Conservation (phyloP, 2,329 filamentous ascomycete species). For the Colletotrichum melonis region DNA sequence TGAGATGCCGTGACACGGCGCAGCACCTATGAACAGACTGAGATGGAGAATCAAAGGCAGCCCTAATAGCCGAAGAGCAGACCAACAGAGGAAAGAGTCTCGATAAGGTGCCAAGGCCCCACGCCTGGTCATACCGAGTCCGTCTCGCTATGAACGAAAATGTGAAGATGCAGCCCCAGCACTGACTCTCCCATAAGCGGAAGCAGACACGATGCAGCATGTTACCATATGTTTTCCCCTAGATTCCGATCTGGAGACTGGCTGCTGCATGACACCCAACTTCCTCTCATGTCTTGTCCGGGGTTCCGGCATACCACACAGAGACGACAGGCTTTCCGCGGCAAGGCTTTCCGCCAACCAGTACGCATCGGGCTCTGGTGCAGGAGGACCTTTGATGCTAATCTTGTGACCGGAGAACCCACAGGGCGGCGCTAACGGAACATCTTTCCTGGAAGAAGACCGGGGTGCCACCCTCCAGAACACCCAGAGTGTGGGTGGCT, state of each 20-base stretch:
- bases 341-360: conserved; percentile 20
- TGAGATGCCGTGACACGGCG: background rate
- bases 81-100: background rate
- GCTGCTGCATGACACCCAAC: background rate
- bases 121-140: too few relatives aligned
- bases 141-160: background rate
- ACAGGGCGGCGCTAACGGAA: conserved; percentile 20
- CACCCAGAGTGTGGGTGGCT: conserved; percentile 15
- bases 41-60: too few relatives aligned
- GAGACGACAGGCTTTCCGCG: background rate
- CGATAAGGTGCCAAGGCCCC: too few relatives aligned
- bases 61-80: background rate
- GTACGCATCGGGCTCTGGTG: background rate
- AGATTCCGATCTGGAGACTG: background rate
- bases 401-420: background rate
- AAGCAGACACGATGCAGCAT: background rate
- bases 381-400: background rate
- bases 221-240: background rate
- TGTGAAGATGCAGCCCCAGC: background rate
- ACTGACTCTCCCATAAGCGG: background rate
- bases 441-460: conserved; percentile 23
- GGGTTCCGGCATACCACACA: background rate
- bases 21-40: background rate
- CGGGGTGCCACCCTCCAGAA: conserved; percentile 21
- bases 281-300: background rate